phyloP scores from a whole-genome alignment of 352 stramenopile genomes.

The Phytophthora kernoviae region DNA sequence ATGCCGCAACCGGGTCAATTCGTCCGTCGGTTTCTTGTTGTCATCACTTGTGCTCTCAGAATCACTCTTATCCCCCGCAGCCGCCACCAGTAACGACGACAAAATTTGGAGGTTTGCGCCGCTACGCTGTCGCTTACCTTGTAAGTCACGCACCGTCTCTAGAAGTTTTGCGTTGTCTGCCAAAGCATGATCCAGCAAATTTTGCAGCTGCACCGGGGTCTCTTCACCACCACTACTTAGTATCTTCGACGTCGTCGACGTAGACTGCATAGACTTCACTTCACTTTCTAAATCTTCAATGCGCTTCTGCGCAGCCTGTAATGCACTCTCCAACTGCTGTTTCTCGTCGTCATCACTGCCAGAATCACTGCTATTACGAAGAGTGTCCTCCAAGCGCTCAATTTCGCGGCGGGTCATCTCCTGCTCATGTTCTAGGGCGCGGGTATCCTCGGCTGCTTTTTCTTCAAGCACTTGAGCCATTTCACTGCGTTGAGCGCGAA shows the following conservation, averaged over 20 bases:
- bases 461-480: slow-evolving; percentile 32
- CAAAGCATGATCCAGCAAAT: slow-evolving; percentile 52
- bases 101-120: slow-evolving; percentile 41
- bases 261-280: slow-evolving; percentile 15
- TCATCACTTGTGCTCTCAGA: slow-evolving; percentile 18
- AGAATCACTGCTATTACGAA: slow-evolving; percentile 25
- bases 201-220: slow-evolving; percentile 42
- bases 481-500: slow-evolving; percentile 32
- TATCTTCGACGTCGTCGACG: background rate
- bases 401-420: slow-evolving; percentile 27
- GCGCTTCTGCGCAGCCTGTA: slow-evolving; percentile 36
- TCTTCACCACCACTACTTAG: slow-evolving; percentile 5
- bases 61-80: slow-evolving; percentile 15
- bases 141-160: slow-evolving; percentile 62
- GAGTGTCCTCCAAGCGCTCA: slow-evolving; percentile 28
- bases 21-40: slow-evolving; percentile 37
- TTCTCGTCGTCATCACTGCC: slow-evolving; percentile 33
- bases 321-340: slow-evolving; percentile 28
- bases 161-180: slow-evolving; percentile 67
- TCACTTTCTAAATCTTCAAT: slow-evolving; percentile 55
- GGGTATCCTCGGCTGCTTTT: slow-evolving; percentile 33
- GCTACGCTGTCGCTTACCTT: slow-evolving; percentile 56
- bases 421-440: slow-evolving; percentile 30
- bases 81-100: slow-evolving; percentile 29
- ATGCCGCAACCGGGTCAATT: slow-evolving; percentile 47